Conservation (phyloP, 352 stramenopile species). For the Globisporangium canariense region DNA sequence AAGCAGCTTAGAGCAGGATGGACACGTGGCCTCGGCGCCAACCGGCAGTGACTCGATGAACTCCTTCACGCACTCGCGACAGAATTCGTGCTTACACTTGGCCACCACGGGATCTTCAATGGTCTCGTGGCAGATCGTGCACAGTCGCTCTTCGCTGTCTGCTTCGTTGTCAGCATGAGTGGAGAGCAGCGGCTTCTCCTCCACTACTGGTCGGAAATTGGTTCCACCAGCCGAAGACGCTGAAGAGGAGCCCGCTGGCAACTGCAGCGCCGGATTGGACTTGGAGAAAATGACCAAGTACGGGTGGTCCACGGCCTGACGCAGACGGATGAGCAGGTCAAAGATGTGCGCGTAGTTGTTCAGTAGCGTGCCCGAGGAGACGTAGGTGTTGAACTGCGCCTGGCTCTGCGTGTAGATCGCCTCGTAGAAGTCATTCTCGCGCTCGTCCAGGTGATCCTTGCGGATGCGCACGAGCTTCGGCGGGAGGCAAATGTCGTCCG, state of each 20-base stretch:
- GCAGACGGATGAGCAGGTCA: conserved; percentile 96
- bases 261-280: conserved; percentile 74
- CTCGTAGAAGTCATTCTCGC: conserved; percentile 99
- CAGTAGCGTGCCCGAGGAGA: conserved; percentile 95
- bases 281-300: conserved; percentile 95
- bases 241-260: conserved; percentile 27
- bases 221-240: conserved; percentile 10
- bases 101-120: conserved; percentile 86
- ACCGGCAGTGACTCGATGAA: conserved; percentile 73
- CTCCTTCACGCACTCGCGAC: conserved; percentile 80
- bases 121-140: conserved; percentile 93
- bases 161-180: conserved; percentile 18
- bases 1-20: conserved; percentile 75
- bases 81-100: conserved; percentile 92
- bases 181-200: conserved; percentile 61
- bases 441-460: conserved; percentile 82
- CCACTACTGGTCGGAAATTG: conserved; percentile 37
- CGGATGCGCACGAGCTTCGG: conserved; percentile 87
- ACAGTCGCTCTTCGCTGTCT: conserved; percentile 40
- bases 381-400: conserved; percentile 98
- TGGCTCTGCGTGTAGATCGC: conserved; percentile 97
- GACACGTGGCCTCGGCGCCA: conserved; percentile 62
- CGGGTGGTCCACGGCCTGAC: conserved; percentile 98
- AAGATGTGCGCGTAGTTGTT: conserved; percentile 99
- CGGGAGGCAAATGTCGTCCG: conserved; percentile 92